Evolutionary conservation across 352 stramenopile species (phyloP), one percentile per base, ranked within the genome.

Genomic region (Pythium scleroteichum): DNA sequence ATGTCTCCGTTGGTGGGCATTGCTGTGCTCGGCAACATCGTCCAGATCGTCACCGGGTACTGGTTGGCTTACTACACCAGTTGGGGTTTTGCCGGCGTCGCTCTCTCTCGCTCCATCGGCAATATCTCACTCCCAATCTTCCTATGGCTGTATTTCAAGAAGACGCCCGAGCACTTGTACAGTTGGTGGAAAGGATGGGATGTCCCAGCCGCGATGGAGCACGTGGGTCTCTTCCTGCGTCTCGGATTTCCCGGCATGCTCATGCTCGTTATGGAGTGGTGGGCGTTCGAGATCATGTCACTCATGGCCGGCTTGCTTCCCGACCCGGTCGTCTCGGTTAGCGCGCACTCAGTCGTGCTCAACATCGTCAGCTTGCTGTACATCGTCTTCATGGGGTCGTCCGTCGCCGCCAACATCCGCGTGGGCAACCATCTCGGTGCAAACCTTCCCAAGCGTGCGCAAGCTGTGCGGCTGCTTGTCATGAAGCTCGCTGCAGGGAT

Each of bases 201-300:
- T 38, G 44, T 86, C 10, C 70, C 62, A 7, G 69, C 77, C 17
- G 84, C 79, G 2, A 23, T 72, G 17, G 38, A 64, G 23, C 76
- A 90, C 53, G 72, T 92, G 9, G 50, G 59, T 0, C 59, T 90
- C 3, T 96, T 94, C 62, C 53, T 94, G 1, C 66, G 67, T 0
- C 67, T 96, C 4, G 87, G 87, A 0, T 29, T 90, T 0, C 85
- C 87, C 3, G 75, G 76, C 3, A 73, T 85, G 59, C 50, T 90
- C 13, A 86, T 93, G 73, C 60, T 94, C 29, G 73, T 73, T 33
- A 83, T 94, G 59, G 78, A 88, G 53, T 94, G 82, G 85, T 85
- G 72, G 68, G 82, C 86, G 8, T 94, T 88, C 56, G 85, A 92
- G 64, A 64, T 82, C 26, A 68, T 95, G 19, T 79, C 82, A 7